Evolutionary conservation across 2,329 filamentous ascomycete genomes (phyloP), one percentile per base, ranked within the genome.

Genomic region (Sporothrix dimorphospora): DNA sequence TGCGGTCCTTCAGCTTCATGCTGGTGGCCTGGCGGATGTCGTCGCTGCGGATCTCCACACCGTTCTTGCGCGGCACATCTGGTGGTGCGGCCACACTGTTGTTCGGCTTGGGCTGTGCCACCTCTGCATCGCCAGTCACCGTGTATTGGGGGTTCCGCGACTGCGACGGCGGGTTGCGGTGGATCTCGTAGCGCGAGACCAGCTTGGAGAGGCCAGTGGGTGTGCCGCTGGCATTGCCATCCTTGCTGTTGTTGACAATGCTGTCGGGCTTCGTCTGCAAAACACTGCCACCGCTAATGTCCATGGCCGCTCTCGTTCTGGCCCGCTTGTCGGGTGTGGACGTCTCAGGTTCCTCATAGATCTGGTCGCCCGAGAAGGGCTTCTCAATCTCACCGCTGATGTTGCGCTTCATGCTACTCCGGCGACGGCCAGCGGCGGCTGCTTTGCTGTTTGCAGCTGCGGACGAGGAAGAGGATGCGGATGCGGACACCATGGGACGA

Each of bases 1-100:
- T 98, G 79, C 94, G 91, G 81, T 97, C 94, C 80, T 90, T 94
- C 75, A 96, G 85, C 79, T 86, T 91, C 88, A 97, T 97, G 82
- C 92, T 96, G 8, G 95, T 98, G 71, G 95, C 95, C 76, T 92
- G 89, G 73, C 93, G 90, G 75, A 98, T 96, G 73, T 98, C 95
- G 68, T 97, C 91, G 77, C 92, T 85, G 76, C 94, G 89, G 74
- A 97, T 89, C 81, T 98, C 94, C 75, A 93, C 86, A 24, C 92
- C 94, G 78, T 96, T 90, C 81, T 92, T 94, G 75, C 85, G 91
- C 59, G 87, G 87, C 51, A 86, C 82, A 7, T 84, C 81, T 24
- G 85, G 83, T 21, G 47, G n/a, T 0, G 61, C 30, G 7, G 55
- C 51, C 4, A 65, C 80, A 75, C 73, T 77, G 14, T 2, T 24